Evolutionary conservation across 179 eudicot genomes (phyloP).

Genomic region (Spinacia oleracea): DNA sequence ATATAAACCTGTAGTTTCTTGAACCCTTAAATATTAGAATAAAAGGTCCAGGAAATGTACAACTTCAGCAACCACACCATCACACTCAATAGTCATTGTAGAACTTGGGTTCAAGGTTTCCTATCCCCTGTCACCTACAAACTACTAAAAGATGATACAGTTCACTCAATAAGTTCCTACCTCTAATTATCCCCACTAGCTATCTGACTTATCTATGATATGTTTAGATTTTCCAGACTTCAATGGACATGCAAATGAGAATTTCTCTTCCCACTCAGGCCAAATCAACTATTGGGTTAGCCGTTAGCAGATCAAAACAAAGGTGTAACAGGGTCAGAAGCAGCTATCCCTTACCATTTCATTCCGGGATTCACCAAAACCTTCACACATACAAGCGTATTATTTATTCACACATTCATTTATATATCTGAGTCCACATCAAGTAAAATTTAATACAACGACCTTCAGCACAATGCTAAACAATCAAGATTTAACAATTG

Average conservation of each 20-base stretch:
- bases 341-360: not conserved
- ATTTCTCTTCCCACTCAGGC: not conserved
- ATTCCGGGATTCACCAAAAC: not conserved
- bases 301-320: not conserved
- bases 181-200: too few relatives aligned
- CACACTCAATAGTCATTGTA: not conserved
- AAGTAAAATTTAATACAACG: too few relatives aligned
- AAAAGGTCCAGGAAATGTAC: not conserved
- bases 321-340: not conserved
- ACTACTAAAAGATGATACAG: not conserved
- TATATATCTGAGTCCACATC: not conserved
- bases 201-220: too few relatives aligned
- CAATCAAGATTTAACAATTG: not conserved
- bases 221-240: not conserved
- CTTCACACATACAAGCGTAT: not conserved
- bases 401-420: not conserved
- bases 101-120: not conserved
- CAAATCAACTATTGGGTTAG: too few relatives aligned
- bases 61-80: not conserved
- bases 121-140: not conserved
- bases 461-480: not conserved
- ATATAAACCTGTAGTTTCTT: not conserved
- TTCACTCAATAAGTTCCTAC: not conserved
- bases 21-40: not conserved
- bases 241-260: not conserved